Conservation (phyloP, 108 stramenopile species). For the Fragilaria radians region DNA sequence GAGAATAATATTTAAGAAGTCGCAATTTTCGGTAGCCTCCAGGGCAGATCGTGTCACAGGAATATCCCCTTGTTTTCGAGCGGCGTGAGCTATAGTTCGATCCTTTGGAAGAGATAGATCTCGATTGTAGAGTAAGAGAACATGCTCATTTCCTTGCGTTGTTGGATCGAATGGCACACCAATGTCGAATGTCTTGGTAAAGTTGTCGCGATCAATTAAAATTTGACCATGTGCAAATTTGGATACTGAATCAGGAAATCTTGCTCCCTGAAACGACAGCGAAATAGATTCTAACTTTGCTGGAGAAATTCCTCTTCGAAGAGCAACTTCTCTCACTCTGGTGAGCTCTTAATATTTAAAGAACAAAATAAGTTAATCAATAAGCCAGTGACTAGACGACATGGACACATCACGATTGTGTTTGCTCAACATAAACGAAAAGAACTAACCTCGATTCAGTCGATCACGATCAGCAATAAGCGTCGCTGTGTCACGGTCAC, state of each 20-base stretch:
- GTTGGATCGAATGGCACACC: constrained; percentile 46
- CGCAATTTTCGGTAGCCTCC: constrained; percentile 66
- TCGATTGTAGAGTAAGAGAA: constrained; percentile 51
- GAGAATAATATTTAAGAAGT: constrained; percentile 56
- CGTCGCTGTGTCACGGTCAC: background rate
- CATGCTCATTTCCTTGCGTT: constrained; percentile 44
- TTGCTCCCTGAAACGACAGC: background rate
- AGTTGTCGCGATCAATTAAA: constrained; percentile 36
- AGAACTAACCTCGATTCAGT: background rate
- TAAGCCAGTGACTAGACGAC: background rate
- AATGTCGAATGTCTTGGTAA: constrained; percentile 44
- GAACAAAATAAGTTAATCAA: background rate
- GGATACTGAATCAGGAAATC: constrained; percentile 25
- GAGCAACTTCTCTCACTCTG: background rate
- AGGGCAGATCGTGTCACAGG: constrained; percentile 18
- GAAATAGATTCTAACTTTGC: background rate
- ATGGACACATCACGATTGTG: constrained; percentile 10
- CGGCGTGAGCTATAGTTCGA: constrained; percentile 4
- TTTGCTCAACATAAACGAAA: constrained; percentile 7
- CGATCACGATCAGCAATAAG: background rate
- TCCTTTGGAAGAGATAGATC: constrained; percentile 29
- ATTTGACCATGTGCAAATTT: constrained; percentile 37
- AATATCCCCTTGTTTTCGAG: background rate
- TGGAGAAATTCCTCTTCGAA: background rate
- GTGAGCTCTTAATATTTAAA: background rate